These are phyloP conservation scores for Phaffia rhodozyma DNA, from an alignment of 1,284 basidiomycete species.

Conservation along the genomic window DNA sequence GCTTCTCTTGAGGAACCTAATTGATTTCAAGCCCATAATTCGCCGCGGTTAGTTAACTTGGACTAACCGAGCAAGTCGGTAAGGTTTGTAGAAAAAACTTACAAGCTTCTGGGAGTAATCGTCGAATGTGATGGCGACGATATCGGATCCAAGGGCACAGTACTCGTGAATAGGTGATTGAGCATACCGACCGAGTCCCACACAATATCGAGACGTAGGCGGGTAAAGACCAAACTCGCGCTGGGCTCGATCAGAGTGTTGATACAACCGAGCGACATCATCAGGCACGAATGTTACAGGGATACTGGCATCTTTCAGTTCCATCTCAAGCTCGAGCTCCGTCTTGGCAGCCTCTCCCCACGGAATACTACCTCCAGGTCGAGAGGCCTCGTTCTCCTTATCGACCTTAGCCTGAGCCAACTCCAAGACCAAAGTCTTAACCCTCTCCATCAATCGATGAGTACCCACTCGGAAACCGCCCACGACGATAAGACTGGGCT, in stretches of 20 bases:
- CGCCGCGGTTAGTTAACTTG: no score
- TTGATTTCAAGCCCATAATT: conserved; percentile 10
- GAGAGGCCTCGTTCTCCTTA: conserved; percentile 23
- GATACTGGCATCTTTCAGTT: conserved; percentile 40
- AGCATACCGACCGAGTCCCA: conserved; percentile 83
- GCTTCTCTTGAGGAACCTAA: conserved; percentile 72
- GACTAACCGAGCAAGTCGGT: background rate
- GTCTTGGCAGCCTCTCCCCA: conserved; percentile 26
- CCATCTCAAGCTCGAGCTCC: conserved; percentile 23
- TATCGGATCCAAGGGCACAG: conserved; percentile 69
- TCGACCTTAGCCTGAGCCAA: conserved; percentile 29
- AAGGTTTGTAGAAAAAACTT: conserved; percentile 25
- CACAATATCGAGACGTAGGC: conserved; percentile 78
- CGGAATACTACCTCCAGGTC: conserved; percentile 21
- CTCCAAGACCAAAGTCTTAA: conserved; percentile 39
- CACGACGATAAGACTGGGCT: conserved; percentile 78
- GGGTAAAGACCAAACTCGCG: conserved; percentile 76
- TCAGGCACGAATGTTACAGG: conserved; percentile 79
- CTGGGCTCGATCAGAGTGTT: conserved; percentile 73
- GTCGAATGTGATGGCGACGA: conserved; percentile 65
- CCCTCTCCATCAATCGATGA: conserved; percentile 46
- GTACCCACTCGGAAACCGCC: conserved; percentile 81
- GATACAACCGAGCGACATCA: conserved; percentile 87
- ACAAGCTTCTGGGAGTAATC: conserved; percentile 81
- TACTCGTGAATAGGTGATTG: conserved; percentile 93